phyloP scores from a whole-genome alignment of 208 protist genomes.

The Acanthamoeba sp. region DNA sequence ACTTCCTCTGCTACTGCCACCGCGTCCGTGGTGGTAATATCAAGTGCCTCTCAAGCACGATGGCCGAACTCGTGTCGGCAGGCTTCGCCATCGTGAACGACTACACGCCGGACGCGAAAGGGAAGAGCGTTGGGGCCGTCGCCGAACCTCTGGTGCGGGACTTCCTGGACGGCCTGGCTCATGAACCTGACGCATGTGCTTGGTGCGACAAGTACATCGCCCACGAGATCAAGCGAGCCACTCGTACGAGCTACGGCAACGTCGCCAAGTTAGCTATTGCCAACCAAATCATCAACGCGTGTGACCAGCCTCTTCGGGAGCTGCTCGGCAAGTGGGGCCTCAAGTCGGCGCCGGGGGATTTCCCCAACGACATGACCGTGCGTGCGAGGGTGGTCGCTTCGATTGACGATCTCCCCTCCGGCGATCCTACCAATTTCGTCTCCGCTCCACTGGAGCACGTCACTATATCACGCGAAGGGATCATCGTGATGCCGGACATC shows the following conservation, averaged over 20 bases:
- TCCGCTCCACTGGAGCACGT: too few species aligned
- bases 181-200: background rate
- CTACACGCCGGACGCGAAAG: too few species aligned
- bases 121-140: slow-evolving; percentile 7
- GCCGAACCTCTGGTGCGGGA: background rate
- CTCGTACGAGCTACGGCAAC: background rate
- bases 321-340: background rate
- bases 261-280: background rate
- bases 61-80: background rate
- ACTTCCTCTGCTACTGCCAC: background rate
- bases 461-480: background rate
- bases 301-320: background rate
- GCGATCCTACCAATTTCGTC: background rate
- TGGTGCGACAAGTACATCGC: slow-evolving; percentile 21
- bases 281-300: background rate
- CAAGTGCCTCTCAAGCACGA: background rate
- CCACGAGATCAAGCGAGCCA: background rate
- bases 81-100: background rate
- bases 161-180: background rate
- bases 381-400: background rate
- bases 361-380: background rate
- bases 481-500: background rate
- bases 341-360: background rate
- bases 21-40: slow-evolving; percentile 19
- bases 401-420: background rate